Conservation (phyloP, 106 monocot species). For the Acorus calamus region DNA sequence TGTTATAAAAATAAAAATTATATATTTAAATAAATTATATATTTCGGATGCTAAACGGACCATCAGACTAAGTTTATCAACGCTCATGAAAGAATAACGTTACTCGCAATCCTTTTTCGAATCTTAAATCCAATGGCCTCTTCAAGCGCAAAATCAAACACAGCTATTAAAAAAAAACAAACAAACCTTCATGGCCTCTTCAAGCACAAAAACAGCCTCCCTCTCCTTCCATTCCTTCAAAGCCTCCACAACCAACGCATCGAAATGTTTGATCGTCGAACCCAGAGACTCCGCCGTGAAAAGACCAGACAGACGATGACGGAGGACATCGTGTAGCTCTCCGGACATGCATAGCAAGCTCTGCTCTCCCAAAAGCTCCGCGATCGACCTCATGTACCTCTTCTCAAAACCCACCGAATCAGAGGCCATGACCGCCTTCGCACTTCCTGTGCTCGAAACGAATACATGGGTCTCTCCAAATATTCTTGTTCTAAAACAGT, state of each 20-base stretch:
- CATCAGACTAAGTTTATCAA: too few species aligned
- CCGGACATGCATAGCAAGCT: slow-evolving; percentile 69
- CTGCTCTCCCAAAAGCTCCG: slow-evolving; percentile 52
- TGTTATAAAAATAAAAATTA: too few species aligned
- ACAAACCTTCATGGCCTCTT: slow-evolving; percentile 52
- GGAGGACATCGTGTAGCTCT: slow-evolving; percentile 30
- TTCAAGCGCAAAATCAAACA: slow-evolving; percentile 35
- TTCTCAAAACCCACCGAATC: slow-evolving; percentile 40
- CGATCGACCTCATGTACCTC: slow-evolving; percentile 51
- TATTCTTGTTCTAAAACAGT: slow-evolving; percentile 61
- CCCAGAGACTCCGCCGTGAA: slow-evolving; percentile 29
- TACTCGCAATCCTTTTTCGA: too few species aligned
- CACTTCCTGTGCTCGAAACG: slow-evolving; percentile 30
- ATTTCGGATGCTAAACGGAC: too few species aligned
- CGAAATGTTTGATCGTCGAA: slow-evolving; percentile 36
- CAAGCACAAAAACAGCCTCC: slow-evolving; percentile 27
- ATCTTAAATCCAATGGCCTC: slow-evolving; percentile 17
- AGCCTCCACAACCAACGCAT: slow-evolving; percentile 30
- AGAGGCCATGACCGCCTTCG: slow-evolving; percentile 27
- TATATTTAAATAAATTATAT: too few species aligned
- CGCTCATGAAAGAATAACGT: too few species aligned
- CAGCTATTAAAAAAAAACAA: too few species aligned
- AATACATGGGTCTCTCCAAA: slow-evolving; percentile 63
- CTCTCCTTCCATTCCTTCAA: slow-evolving; percentile 29
- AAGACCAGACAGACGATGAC: slow-evolving; percentile 31